Conservation (phyloP, 345 rosid species). For the Melastoma malabathricum region DNA sequence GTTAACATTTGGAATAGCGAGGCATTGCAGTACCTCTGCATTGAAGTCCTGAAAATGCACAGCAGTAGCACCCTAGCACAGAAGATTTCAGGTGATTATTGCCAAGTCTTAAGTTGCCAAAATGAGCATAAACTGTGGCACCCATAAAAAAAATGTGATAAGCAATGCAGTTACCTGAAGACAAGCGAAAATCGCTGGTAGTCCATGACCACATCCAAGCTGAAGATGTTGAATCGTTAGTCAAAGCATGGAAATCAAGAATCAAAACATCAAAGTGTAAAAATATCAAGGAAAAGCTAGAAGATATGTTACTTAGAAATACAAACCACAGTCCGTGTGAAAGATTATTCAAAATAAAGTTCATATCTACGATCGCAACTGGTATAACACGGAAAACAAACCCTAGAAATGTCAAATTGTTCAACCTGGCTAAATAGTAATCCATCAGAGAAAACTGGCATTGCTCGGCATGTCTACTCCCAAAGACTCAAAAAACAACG, state of each 20-base stretch:
- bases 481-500: no score
- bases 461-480: no score
- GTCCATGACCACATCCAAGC: slow-evolving; percentile 97
- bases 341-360: background rate
- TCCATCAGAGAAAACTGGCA: no score
- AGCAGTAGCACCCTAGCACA: slow-evolving; percentile 44
- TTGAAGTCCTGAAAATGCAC: slow-evolving; percentile 90
- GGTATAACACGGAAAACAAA: no score
- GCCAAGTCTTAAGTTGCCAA: background rate
- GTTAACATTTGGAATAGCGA: slow-evolving; percentile 68
- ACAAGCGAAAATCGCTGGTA: slow-evolving; percentile 75
- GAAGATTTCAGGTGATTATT: background rate
- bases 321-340: background rate
- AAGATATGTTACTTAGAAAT: no score
- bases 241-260: background rate
- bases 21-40: slow-evolving; percentile 70
- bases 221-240: slow-evolving; percentile 16
- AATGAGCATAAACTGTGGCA: background rate
- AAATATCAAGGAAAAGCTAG: no score
- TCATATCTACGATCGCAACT: no score
- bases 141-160: background rate
- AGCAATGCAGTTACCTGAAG: slow-evolving; percentile 39
- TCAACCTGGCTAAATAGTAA: no score
- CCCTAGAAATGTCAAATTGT: no score
- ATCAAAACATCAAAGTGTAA: background rate